Evolutionary conservation across 768 basidiomycete species (phyloP).

Genomic region (Leccinum uliginosum): DNA sequence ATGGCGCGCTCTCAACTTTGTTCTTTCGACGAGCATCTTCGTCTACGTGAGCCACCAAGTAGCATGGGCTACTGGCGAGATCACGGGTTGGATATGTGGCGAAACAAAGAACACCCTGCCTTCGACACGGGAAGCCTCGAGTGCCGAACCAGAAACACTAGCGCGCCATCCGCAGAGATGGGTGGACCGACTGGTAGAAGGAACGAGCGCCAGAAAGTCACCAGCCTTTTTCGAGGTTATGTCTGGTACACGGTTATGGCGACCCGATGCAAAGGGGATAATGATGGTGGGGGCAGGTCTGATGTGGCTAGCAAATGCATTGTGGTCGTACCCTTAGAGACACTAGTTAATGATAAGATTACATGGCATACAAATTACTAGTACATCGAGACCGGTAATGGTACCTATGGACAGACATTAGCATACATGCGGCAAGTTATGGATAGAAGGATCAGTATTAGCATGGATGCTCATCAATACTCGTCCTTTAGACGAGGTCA

Average conservation of each 20-base stretch:
- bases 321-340: conserved; percentile 43
- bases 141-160: conserved; percentile 35
- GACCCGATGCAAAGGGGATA: conserved; percentile 40
- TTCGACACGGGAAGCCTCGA: conserved; percentile 11
- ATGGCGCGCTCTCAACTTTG: conserved; percentile 75
- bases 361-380: conserved; percentile 1
- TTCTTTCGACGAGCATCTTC: conserved; percentile 73
- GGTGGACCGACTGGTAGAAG: conserved; percentile 48
- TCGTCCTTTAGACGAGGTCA: conserved; percentile 71
- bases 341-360: background rate
- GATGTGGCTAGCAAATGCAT: conserved; percentile 64
- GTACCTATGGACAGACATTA: conserved; percentile 13
- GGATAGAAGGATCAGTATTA: conserved; percentile 62
- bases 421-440: conserved; percentile 7
- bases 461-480: conserved; percentile 81
- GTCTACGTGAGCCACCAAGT: conserved; percentile 76
- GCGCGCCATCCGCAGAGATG: conserved; percentile 39
- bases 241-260: conserved; percentile 29
- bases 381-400: background rate
- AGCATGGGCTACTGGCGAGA: conserved; percentile 66
- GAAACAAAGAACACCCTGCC: conserved; percentile 24
- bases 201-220: conserved; percentile 17
- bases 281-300: conserved; percentile 37
- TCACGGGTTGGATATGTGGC: conserved; percentile 61
- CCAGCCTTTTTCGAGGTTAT: conserved; percentile 28